phyloP scores from a whole-genome alignment of 2,329 filamentous ascomycete species.

The Pseudogymnoascus sp. region DNA sequence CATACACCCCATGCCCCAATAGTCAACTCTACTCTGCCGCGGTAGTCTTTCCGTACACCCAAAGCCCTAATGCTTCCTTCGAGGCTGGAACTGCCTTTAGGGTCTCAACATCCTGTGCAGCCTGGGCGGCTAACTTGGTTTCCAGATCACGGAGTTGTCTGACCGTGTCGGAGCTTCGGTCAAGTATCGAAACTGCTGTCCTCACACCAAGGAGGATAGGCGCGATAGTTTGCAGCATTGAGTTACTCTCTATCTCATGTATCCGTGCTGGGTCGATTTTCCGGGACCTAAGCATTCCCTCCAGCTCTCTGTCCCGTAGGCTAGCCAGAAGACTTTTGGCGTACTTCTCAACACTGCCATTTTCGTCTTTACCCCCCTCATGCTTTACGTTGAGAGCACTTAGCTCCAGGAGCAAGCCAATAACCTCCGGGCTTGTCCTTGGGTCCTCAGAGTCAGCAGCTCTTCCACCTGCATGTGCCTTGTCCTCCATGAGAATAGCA shows the following conservation, averaged over 20 bases:
- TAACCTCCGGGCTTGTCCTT: constrained; percentile 34
- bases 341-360: constrained; percentile 34
- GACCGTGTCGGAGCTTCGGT: constrained; percentile 12
- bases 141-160: constrained; percentile 2
- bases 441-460: constrained; percentile 26
- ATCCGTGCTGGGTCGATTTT: background rate
- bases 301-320: constrained; percentile 16
- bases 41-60: background rate
- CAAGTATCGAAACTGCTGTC: constrained; percentile 30
- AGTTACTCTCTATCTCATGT: constrained; percentile 18
- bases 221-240: constrained; percentile 26
- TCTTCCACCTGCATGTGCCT: constrained; percentile 18
- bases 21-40: background rate
- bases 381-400: constrained; percentile 35
- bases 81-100: background rate
- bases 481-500: constrained; percentile 24
- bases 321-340: constrained; percentile 23
- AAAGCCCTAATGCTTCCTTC: background rate
- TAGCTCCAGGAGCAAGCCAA: constrained; percentile 37
- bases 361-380: constrained; percentile 32
- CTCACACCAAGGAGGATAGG: constrained; percentile 36
- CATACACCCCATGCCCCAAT: constrained; percentile 3
- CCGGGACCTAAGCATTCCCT: background rate
- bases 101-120: background rate
- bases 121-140: background rate